Base-by-base conservation (phyloP, 1,139 yeast genomes). In the Chernovozyma aurita region DNA sequence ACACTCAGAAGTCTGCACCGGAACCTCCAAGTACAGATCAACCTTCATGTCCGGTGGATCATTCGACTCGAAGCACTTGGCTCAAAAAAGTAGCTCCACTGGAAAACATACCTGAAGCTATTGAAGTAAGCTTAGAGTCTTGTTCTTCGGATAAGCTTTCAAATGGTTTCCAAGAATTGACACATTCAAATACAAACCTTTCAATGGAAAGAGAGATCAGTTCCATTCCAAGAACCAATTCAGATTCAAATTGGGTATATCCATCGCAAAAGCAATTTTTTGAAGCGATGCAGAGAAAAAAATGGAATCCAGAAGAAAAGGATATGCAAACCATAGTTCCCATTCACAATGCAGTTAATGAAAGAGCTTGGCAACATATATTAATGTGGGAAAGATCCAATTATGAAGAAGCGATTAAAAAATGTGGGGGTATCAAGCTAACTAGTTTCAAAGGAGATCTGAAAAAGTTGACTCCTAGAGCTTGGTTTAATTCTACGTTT, bases 251-350 rank as follows among this genome's bases (percentile, higher is more conserved):
- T 63, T 92, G 98, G 98, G 74, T 92, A 2, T 92, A 92, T 53
- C 98, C 98, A 8, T 85, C 95, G 2, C 95, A 92, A 57, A 86
- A 86, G 56, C 97, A 90, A 64, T 92, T 92, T 54, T 92, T 70
- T 57, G 94, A 86, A 43, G 97, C 97, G 12, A 92, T 92, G 97
- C 70, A 76, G 48, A 76, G 97, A 42, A 92, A 92, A 54, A 76
- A 85, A 42, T 87, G 95, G 90, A 73, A 80, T 37, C 97, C 97
- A 2, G 65, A 76, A 13, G 84, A 85, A 1, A 59, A 64, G 7
- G 97, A 90, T 53, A 92, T 92, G 97, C 69, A 78, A 46, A 76
- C 94, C 0, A 87, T 92, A 27, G 95, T 92, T 2, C 97, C 97
- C 1, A 83, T 92, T 32, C 98, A 92, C 57, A 92, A 92, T 53